Base-by-base conservation (phyloP, 1,284 basidiomycete genomes). In the Microbotryum violaceum region DNA sequence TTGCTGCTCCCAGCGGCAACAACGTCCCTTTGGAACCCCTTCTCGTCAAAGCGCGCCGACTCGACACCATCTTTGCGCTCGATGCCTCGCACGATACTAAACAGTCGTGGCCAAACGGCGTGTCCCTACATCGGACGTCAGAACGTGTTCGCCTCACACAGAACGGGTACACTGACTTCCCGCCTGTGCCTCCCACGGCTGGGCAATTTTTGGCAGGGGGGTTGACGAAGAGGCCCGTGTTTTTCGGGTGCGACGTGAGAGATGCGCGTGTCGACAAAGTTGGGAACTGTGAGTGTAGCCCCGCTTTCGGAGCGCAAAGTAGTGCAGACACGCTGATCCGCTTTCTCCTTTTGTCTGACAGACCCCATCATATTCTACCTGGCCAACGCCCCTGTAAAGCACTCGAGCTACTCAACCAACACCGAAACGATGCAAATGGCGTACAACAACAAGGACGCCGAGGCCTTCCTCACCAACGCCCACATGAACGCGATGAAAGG, bases 41-140 rank as follows among this genome's bases (percentile, higher is more conserved):
- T 9, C 79, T 89, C 59, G 82, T 86, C 49, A 83, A 81, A 50
- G 80, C 81, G 1, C 79, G 87, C 49, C 76, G 70, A 0, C 58
- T 89, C 33, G 87, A 89, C 72, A 78, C 85, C 6, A 79, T 89
- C 57, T 78, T 89, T n/a, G 85, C 82, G 1, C 72, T 86, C 8
- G 88, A 89, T 70, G 79, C 78, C 5, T 83, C 82, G 58, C 78
- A 82, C 62, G 82, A 84, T 65, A 60, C 74, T 16, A 4, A 37
- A 2, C 0, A 10, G 12, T 10, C 37, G 9, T 37, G 37, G 37
- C 37, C 37, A 9, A 37, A 37, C 37, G 79, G 79, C 6, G 77
- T 78, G 0, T 73, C 78, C 3, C 71, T 81, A 4, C 67, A 71
- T 33, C 74, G 75, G 23, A 76, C 77, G 1, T 70, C 67, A 52